These are phyloP conservation scores for Euryodendron excelsum DNA, from an alignment of 148 eudicot species.

Conservation along the genomic window DNA sequence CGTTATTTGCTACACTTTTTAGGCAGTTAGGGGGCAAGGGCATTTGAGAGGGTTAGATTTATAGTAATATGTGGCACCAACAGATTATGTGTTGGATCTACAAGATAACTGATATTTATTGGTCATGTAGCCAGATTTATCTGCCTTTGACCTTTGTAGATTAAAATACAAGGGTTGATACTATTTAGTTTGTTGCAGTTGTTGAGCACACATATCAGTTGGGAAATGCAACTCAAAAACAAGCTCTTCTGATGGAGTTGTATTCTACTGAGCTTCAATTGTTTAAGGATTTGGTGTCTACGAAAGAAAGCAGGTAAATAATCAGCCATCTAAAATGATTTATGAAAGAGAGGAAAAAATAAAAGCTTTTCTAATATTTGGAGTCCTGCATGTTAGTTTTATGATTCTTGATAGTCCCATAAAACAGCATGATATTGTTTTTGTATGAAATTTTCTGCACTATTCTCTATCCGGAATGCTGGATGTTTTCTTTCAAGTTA, in stretches of 20 bases:
- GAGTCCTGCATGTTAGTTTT: not conserved
- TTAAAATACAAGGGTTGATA: not conserved
- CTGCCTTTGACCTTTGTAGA: not conserved
- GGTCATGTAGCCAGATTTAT: not conserved
- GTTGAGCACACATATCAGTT: constrained; percentile 78
- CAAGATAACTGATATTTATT: not conserved
- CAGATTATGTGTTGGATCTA: not conserved
- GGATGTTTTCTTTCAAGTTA: not conserved
- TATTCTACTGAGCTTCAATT: constrained; percentile 92
- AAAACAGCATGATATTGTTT: not conserved
- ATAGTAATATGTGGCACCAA: not conserved
- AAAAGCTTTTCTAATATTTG: not conserved
- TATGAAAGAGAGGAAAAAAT: not conserved
- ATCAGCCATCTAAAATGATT: not conserved
- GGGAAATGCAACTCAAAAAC: constrained; percentile 82
- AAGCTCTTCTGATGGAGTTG: constrained; percentile 72
- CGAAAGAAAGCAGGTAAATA: constrained; percentile 68
- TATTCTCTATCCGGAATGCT: not conserved
- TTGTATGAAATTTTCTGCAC: not conserved
- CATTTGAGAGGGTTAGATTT: not conserved
- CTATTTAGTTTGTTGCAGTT: constrained; percentile 45
- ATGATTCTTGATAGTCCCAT: not conserved
- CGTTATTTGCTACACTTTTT: not conserved
- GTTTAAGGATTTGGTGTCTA: constrained; percentile 73
- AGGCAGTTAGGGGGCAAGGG: not conserved